Conservation (phyloP, 179 eudicot genomes). For the Silene noctiflora region DNA sequence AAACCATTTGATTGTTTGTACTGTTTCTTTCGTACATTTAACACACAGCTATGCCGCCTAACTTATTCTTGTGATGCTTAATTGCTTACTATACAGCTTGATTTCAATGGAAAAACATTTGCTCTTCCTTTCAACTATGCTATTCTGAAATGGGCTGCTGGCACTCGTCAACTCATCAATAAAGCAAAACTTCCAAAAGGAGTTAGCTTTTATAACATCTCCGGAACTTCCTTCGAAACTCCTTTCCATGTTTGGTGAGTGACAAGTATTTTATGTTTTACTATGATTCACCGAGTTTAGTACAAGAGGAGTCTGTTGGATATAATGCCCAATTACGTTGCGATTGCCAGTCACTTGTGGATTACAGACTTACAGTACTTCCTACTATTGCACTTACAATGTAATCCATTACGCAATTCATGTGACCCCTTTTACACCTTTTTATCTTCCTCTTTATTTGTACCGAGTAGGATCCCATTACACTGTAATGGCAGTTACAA, state of each 20-base stretch:
- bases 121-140: conserved; percentile 76
- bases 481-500: too few relatives aligned
- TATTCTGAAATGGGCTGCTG: conserved; percentile 73
- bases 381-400: too few relatives aligned
- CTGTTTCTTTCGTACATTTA: not conserved
- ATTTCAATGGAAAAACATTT: conserved; percentile 55
- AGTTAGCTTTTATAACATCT: conserved; percentile 70
- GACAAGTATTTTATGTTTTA: not conserved
- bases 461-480: too few relatives aligned
- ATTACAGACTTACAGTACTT: too few relatives aligned
- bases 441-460: too few relatives aligned
- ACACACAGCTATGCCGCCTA: not conserved
- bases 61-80: not conserved
- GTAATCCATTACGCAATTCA: too few relatives aligned
- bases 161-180: conserved; percentile 59
- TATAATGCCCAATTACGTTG: too few relatives aligned
- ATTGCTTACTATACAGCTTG: conserved; percentile 49
- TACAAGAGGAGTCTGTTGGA: too few relatives aligned
- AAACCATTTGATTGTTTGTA: not conserved
- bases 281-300: not conserved
- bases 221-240: conserved; percentile 76
- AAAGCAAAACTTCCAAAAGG: conserved; percentile 63
- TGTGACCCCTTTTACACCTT: too few relatives aligned
- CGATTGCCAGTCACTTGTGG: too few relatives aligned
- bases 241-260: conserved; percentile 92